Percentiles rank a stretch among this genome's conserved stretches.
Evolutionary conservation across 2,329 filamentous ascomycete genomes (phyloP).

Genomic region (Penicillium fuscoglaucum): DNA sequence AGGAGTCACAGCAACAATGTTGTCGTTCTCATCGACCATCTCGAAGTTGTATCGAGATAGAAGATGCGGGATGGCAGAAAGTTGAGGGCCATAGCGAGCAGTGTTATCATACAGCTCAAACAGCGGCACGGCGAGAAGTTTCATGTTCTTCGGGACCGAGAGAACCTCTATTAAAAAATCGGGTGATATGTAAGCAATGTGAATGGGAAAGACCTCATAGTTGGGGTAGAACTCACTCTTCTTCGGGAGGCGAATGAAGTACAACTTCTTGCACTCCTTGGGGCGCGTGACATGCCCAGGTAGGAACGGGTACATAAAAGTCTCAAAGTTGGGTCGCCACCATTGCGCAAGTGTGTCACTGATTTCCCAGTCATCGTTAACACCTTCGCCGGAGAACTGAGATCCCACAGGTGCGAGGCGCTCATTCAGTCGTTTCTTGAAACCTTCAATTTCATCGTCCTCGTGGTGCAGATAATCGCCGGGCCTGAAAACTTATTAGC

Average conservation of each 20-base stretch:
- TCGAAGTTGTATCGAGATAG: conserved; percentile 96
- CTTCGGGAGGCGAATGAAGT: conserved; percentile 91
- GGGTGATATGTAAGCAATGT: background rate
- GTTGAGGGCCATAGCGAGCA: conserved; percentile 87
- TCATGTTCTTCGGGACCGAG: conserved; percentile 99
- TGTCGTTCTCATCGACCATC: conserved; percentile 89
- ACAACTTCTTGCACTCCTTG: conserved; percentile 99
- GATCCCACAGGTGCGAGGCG: conserved; percentile 88
- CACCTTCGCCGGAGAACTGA: conserved; percentile 75
- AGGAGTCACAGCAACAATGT: conserved; percentile 81
- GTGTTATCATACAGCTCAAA: conserved; percentile 99
- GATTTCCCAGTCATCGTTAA: conserved; percentile 91
- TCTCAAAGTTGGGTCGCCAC: conserved; percentile 99
- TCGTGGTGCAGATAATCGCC: conserved; percentile 87
- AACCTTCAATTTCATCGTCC: conserved; percentile 91
- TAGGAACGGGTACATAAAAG: conserved; percentile 99
- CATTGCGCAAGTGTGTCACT: conserved; percentile 95
- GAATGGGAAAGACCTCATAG: too few relatives aligned
- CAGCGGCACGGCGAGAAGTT: conserved; percentile 90
- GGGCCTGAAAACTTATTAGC: conserved; percentile 53
- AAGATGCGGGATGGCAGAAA: conserved; percentile 93
- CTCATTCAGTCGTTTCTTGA: conserved; percentile 90
- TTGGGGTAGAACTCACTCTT: conserved; percentile 64
- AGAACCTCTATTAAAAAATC: conserved; percentile 69
- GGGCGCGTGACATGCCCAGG: conserved; percentile 93